Base-by-base conservation (phyloP, 345 rosid genomes). In the Ailanthus altissimus region DNA sequence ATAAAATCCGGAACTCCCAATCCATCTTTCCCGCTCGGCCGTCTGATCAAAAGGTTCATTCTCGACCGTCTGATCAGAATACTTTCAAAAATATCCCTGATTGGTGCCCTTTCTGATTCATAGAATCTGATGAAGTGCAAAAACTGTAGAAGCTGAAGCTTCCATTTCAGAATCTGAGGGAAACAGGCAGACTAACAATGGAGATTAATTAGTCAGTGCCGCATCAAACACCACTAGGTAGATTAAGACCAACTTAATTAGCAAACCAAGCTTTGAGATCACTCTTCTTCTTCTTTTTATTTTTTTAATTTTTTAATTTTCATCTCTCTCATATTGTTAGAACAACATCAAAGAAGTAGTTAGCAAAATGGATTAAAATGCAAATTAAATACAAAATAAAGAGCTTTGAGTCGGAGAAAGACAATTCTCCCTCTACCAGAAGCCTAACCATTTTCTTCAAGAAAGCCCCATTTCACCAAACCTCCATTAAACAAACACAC, bases 401-500 rank as follows among this genome's bases (percentile, higher is more conserved):
- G 28, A 38, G 42, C 7, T 26, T 23, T 26, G 28, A 5, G 25
- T 60, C 40, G 72, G 89, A 84, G 82, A 80, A 70, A 76, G 87
- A 90, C 89, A 81, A 80, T 77, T 75, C 84, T 83, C 83, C 83
- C 78, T 85, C 89, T 83, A 83, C 84, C 88, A 80, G 75, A 88
- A 89, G 80, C 83, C 79, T 81, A 79, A 77, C 79, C 77, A 83
- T 49, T 81, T 80, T 68, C 81, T 85, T 84, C 56, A 79, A 88
- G 91, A 88, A 84, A 87, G 77, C 76, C 73, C 80, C 91, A 80
- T 80, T 84, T 82, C 92, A 91, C 94, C 96, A 85, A 93, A 88
- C 83, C 84, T 72, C 40, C 76, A 83, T 74, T 83, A 79, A 86
- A 75, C 74, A 47, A 92, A 78, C 54, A 32, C 54, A 32, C 14